Conservation (phyloP, 2,329 filamentous ascomycete species). For the Aotearoamyces nothofagi region DNA sequence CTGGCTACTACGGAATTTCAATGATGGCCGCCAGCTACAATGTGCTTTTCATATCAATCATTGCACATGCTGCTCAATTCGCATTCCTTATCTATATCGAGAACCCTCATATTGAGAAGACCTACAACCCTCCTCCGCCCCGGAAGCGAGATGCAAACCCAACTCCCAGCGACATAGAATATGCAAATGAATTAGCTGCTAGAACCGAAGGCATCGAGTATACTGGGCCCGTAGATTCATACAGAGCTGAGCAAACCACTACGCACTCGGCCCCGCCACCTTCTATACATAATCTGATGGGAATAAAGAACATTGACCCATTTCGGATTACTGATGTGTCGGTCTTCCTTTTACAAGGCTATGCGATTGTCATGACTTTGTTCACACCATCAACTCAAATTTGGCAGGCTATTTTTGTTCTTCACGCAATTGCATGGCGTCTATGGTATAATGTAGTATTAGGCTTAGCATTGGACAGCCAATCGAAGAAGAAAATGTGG, state of each 20-base stretch:
- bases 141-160: slow-evolving; percentile 29
- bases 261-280: slow-evolving; percentile 40
- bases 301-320: slow-evolving; percentile 70
- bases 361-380: slow-evolving; percentile 58
- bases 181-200: slow-evolving; percentile 19
- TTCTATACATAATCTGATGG: slow-evolving; percentile 70
- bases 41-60: slow-evolving; percentile 89
- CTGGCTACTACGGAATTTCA: slow-evolving; percentile 95
- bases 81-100: slow-evolving; percentile 84
- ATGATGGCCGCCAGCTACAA: slow-evolving; percentile 97
- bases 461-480: slow-evolving; percentile 67
- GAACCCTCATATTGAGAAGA: slow-evolving; percentile 96
- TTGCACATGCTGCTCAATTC: slow-evolving; percentile 89
- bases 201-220: slow-evolving; percentile 20
- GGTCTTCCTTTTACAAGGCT: slow-evolving; percentile 59
- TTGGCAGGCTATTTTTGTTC: slow-evolving; percentile 66
- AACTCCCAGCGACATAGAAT: slow-evolving; percentile 18
- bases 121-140: slow-evolving; percentile 80
- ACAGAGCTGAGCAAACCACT: no score
- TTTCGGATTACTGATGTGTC: slow-evolving; percentile 77
- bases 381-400: slow-evolving; percentile 62
- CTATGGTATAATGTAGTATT: slow-evolving; percentile 86
- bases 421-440: slow-evolving; percentile 70
- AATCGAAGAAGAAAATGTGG: slow-evolving; percentile 87
- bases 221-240: slow-evolving; percentile 4